A percentile compares a stretch with the other conserved stretches of the same genome.
Conservation (phyloP, 257 asterid species). For the Galeopsis tetrahit region DNA sequence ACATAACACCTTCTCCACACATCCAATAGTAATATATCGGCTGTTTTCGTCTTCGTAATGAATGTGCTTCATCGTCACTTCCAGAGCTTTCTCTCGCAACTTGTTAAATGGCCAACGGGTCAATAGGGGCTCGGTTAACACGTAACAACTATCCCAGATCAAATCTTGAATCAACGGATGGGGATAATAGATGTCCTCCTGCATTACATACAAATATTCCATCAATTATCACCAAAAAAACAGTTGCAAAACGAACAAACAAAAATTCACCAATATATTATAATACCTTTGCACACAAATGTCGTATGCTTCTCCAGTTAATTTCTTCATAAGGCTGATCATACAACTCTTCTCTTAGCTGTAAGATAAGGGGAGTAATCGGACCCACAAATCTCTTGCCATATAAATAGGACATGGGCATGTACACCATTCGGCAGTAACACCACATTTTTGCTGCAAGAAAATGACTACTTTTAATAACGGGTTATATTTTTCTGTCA, state of each 20-base stretch:
- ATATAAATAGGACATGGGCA: slow-evolving; percentile 83
- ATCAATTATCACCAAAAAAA: slow-evolving; percentile 3
- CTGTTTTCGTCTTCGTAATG: slow-evolving; percentile 80
- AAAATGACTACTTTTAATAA: no score
- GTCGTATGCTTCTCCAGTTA: slow-evolving; percentile 64
- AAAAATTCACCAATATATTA: not conserved
- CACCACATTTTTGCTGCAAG: slow-evolving; percentile 80
- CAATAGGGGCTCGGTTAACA: slow-evolving; percentile 65
- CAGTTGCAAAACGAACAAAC: not conserved
- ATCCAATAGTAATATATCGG: slow-evolving; percentile 73
- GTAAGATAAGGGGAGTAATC: slow-evolving; percentile 63
- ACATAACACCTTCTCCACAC: slow-evolving; percentile 71
- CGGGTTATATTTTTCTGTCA: no score
- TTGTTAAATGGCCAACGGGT: slow-evolving; percentile 78
- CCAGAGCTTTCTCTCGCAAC: slow-evolving; percentile 64
- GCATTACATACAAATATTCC: slow-evolving; percentile 11
- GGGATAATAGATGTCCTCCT: slow-evolving; percentile 82
- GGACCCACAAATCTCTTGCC: slow-evolving; percentile 81
- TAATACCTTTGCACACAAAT: slow-evolving; percentile 65
- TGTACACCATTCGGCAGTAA: slow-evolving; percentile 75
- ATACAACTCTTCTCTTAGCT: slow-evolving; percentile 65
- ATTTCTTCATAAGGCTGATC: slow-evolving; percentile 60
- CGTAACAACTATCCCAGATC: slow-evolving; percentile 68
- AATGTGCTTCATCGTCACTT: slow-evolving; percentile 70
- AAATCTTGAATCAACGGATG: slow-evolving; percentile 73